Evolutionary conservation across 306 rosid genomes (phyloP), one percentile per base, ranked within the genome.

Genomic region (Quercus berberidifolia): DNA sequence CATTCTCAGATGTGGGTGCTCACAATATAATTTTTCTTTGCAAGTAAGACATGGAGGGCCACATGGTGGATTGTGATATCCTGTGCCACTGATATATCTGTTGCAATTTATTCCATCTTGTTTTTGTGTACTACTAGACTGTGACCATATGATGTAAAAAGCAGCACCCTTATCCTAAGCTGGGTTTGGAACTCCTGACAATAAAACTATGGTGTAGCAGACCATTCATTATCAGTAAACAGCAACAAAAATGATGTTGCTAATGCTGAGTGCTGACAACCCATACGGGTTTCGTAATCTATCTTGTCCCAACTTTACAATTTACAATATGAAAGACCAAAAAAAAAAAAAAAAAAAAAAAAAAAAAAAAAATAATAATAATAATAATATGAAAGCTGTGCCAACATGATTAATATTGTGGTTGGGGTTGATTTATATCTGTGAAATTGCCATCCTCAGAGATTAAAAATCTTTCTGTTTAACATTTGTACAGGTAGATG

Each of bases 401-500:
- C 21, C 21, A 15, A 30, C 70, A 14, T 64, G 4, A 28, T 28
- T 1, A 25, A 13, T 5, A 33, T 33, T 28, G 12, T 33, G 20
- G 43, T 64, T 64, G 41, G 31, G 30, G 28, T 60, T 60, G 17
- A 60, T 71, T 69, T 68, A 71, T 72, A 67, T 15, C 59, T 25
- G 75, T 78, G 35, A 67, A 78, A 59, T 46, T 23, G 19, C 57
- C 28, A 26, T 38, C 70, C 78, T 38, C 60, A 80, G 54, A 30
- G 72, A 55, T 62, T 65, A 46, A 69, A 58, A 15, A 65, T 78
- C 85, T 84, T 84, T 26, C 57, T 58, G 69, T 59, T 28, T 75
- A 31, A 67, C 72, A 60, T 84, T 54, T 73, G 38, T 90, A 83
- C 94, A 95, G 99, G 97, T 93, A 14, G 93, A 93, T 76, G 97